Conservation (phyloP, 176 grass and related monocot genomes). For the Triticum turgidum region DNA sequence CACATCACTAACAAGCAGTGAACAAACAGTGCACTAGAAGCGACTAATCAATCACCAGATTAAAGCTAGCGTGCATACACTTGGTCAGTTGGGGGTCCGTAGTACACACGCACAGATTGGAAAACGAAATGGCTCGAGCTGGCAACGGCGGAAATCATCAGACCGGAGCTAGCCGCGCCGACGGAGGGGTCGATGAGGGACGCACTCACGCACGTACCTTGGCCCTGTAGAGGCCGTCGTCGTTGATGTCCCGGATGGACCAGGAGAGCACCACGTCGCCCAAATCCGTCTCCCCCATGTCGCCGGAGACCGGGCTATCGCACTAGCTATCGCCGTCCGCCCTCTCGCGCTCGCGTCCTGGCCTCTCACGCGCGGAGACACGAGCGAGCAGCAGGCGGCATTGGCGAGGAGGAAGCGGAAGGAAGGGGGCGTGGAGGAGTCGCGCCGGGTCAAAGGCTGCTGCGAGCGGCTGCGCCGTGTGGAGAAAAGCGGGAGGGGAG, state of each 20-base stretch:
- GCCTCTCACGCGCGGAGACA: background rate
- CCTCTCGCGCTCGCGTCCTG: background rate
- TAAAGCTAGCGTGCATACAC: background rate
- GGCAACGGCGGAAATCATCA: background rate
- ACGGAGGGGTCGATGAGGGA: constrained; percentile 9
- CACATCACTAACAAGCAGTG: too few relatives aligned
- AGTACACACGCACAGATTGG: background rate
- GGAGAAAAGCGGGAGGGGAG: background rate
- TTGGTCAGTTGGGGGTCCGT: background rate
- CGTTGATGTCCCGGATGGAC: constrained; percentile 34
- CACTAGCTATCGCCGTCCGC: background rate
- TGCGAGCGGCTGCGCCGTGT: background rate
- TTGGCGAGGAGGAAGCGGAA: background rate
- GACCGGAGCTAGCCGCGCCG: background rate
- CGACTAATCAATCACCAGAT: background rate
- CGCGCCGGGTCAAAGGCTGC: background rate
- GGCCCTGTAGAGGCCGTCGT: constrained; percentile 37
- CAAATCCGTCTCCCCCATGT: constrained; percentile 38
- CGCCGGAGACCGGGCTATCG: background rate
- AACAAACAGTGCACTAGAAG: too few relatives aligned
- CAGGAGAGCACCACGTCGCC: constrained; percentile 62
- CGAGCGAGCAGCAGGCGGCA: background rate
- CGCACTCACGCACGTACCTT: constrained; percentile 5
- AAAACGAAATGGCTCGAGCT: background rate
- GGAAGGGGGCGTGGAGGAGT: background rate